Base-by-base conservation (phyloP, 2,329 filamentous ascomycete species). In the Cercospora canescens region DNA sequence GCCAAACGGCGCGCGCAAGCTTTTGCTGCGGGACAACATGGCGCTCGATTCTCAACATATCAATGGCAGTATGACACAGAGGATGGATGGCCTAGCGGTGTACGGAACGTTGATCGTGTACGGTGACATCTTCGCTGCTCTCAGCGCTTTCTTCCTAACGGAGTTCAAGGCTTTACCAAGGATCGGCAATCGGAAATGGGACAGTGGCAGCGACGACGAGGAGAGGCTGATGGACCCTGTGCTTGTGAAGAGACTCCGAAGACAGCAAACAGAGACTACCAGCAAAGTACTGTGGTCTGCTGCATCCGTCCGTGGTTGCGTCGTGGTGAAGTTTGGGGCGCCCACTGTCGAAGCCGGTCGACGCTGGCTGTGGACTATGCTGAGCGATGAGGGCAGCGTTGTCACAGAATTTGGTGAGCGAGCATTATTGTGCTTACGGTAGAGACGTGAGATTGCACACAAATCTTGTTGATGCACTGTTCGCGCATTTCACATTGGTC, bases 241-340 rank as follows among this genome's bases (percentile, higher is more conserved):
- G 4, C 55, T 62, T 6, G 54, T 65, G 9, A 59, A 65, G n/a
- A 69, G 75, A 6, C 73, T 80, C 80, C 77, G 76, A 77, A 64
- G 85, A 89, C 60, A 76, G 77, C 30, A 75, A 75, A 59, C 84
- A 74, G 91, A 95, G 77, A 84, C 80, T 67, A 75, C 79, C 9
- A 81, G 85, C 57, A 86, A 86, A 16, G 78, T 96, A 3, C 82
- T 94, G 3, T 97, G 93, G 92, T 94, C 93, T 28, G 92, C 91
- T 12, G 91, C 93, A 14, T 86, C 85, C 28, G 88, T 96, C 35
- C 86, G 93, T 61, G 90, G 92, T 4, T 97, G 94, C 74, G 90
- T 95, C 3, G 85, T 97, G 28, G 90, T 98, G 71, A 98, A 98
- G 78, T 96, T 98, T 77, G 93, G 92, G 1, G 92, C 94, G 1